Base-by-base conservation (phyloP, 176 grass and related monocot genomes). In the Aegilops speltoides region DNA sequence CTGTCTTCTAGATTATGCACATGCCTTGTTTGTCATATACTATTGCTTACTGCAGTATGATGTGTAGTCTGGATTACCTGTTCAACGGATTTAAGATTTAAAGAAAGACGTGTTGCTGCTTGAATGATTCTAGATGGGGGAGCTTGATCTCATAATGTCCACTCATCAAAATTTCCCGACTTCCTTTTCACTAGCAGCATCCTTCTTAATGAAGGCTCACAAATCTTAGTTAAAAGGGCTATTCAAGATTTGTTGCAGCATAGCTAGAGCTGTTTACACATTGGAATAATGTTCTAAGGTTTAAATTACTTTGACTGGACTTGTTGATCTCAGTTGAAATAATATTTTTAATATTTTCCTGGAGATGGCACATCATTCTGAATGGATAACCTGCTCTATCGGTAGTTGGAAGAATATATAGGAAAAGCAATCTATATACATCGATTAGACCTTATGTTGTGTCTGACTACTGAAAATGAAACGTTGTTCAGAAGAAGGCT, bases 401-500 rank as follows among this genome's bases (percentile, higher is more conserved):
- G 9, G 4, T 50, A 37, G 73, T 56, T 54, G 13, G 41, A 36
- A 72, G 16, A 31, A 37, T 82, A 37, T 20, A 61, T 22, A 56
- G 50, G 31, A 23, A 66, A 28, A 77, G 6, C 67, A 41, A 12
- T 7, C 59, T 8, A 23, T 87, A 3, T 66, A 14, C 26, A 11
- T 56, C 28, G 14, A 67, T 37, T n/a, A 52, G 75, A 31, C 16
- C 24, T 68, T 57, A 34, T 50, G 15, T 6, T 31, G 24, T 25
- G 24, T 70, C 25, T 90, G 7, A 85, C 41, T 67, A 75, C 19
- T 19, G 63, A 73, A 68, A 6, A 28, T 62, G 15, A 84, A 81
- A 70, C 36, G 12, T 76, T 78, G 17, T 89, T 71, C 83, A 99
- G 97, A 94, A 87, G 66, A 99, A 89, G 77, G 97, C 97, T 24